phyloP scores from a whole-genome alignment of 768 basidiomycete genomes.

The Suillus tomentosus region DNA sequence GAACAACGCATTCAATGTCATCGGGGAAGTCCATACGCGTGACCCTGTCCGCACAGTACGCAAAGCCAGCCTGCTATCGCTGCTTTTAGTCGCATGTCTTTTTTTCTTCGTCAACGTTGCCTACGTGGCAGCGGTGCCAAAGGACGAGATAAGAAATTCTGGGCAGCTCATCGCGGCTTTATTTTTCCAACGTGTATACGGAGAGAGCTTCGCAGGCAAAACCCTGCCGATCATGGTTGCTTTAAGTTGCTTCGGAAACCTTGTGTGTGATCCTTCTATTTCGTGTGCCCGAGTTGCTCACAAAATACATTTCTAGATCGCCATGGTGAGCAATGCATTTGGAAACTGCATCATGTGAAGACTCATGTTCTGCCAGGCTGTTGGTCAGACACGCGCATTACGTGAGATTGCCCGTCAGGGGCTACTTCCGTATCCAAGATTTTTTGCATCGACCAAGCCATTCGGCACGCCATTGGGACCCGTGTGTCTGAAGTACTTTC shows the following conservation, averaged over 20 bases:
- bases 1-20: conserved; percentile 48
- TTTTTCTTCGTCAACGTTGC: conserved; percentile 50
- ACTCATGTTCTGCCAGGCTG: conserved; percentile 21
- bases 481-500: conserved; percentile 39
- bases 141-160: conserved; percentile 43
- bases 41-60: conserved; percentile 50
- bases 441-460: conserved; percentile 50
- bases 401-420: conserved; percentile 57
- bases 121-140: conserved; percentile 43
- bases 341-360: background rate
- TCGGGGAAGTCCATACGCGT: conserved; percentile 39
- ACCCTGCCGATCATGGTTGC: conserved; percentile 42
- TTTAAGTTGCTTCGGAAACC: conserved; percentile 43
- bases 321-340: background rate
- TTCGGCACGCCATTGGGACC: conserved; percentile 52
- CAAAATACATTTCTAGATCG: background rate
- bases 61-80: conserved; percentile 45
- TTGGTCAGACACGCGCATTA: conserved; percentile 47
- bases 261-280: conserved; percentile 27
- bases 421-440: conserved; percentile 47
- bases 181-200: conserved; percentile 55
- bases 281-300: background rate
- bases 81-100: conserved; percentile 47
- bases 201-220: conserved; percentile 36
- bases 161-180: conserved; percentile 48